Evolutionary conservation across 306 rosid species (phyloP).

Genomic region (Hylodesmum podocarpum): DNA sequence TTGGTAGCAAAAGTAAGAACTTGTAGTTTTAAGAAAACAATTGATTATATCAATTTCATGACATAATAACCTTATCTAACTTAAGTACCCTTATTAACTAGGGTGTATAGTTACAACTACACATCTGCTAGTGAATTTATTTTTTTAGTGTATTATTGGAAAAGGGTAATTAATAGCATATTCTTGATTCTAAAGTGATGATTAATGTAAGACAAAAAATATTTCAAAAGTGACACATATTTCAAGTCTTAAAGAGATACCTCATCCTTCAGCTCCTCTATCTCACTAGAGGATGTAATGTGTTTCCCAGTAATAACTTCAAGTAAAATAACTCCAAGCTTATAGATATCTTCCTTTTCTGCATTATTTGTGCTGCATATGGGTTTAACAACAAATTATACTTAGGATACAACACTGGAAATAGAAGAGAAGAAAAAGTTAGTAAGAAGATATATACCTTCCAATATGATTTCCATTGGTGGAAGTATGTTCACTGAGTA

Average conservation of each 20-base stretch:
- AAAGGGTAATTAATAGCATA: neutral
- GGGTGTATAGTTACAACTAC: neutral
- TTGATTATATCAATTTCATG: neutral
- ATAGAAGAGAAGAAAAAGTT: neutral
- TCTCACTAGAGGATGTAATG: constrained; percentile 48
- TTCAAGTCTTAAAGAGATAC: constrained; percentile 43
- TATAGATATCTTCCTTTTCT: constrained; percentile 87
- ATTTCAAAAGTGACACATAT: neutral
- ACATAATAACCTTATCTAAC: neutral
- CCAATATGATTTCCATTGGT: constrained; percentile 14
- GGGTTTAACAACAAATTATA: neutral
- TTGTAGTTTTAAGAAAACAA: neutral
- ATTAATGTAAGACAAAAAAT: neutral
- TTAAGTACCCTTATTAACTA: neutral
- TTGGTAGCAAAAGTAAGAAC: neutral
- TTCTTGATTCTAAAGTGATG: neutral
- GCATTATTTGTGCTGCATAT: constrained; percentile 45
- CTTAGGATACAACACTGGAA: constrained; percentile 5
- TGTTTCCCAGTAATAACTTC: constrained; percentile 77
- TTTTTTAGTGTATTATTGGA: neutral
- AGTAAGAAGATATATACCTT: constrained; percentile 34
- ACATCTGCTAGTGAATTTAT: neutral
- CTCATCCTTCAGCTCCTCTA: constrained; percentile 66
- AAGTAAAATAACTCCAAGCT: constrained; percentile 78
- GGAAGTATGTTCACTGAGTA: constrained; percentile 32